phyloP scores from a whole-genome alignment of 2,329 filamentous ascomycete species.

The Colletotrichum sp. region DNA sequence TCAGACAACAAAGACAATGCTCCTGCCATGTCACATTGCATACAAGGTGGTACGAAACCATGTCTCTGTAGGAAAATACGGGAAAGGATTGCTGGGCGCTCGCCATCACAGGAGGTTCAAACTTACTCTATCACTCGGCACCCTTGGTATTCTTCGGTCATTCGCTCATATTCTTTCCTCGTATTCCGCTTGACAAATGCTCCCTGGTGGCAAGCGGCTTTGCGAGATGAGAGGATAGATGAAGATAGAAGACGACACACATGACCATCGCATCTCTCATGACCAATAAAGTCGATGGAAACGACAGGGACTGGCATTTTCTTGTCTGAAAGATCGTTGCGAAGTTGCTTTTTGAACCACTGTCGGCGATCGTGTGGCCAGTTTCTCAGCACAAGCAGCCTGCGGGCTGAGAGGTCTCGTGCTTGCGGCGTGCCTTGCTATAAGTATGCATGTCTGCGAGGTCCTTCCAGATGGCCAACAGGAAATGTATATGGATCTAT shows the following conservation, averaged over 20 bases:
- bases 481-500: rapidly evolving
- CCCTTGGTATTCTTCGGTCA: background rate
- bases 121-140: background rate
- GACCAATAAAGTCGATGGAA: background rate
- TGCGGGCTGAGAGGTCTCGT: background rate
- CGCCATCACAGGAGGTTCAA: rapidly evolving
- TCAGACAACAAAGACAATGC: rapidly evolving
- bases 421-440: background rate
- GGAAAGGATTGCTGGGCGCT: background rate
- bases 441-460: background rate
- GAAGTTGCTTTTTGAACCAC: background rate
- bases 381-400: background rate
- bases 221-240: background rate
- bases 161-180: background rate
- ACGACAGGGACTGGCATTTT: rapidly evolving
- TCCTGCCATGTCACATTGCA: too few species aligned
- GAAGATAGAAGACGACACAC: background rate
- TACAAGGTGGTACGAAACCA: background rate
- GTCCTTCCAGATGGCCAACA: background rate
- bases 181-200: background rate
- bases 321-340: background rate
- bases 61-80: rapidly evolving
- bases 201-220: background rate
- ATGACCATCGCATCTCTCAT: background rate
- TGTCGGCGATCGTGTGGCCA: background rate